phyloP scores from a whole-genome alignment of 345 rosid genomes.

The Arabidopsis arenosa region DNA sequence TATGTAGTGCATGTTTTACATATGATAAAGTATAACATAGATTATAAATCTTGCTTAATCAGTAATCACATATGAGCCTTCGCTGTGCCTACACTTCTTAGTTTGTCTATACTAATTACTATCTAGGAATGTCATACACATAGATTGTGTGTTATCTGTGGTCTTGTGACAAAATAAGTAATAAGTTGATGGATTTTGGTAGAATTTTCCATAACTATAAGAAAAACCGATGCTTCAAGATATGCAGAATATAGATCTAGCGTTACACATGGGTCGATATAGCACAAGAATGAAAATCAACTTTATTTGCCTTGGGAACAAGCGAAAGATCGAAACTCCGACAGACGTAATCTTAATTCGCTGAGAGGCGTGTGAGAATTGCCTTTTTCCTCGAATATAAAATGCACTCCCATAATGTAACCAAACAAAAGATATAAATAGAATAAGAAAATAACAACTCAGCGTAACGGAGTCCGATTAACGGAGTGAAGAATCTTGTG shows the following conservation, averaged over 20 bases:
- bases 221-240: conserved; percentile 13
- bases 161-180: neutral
- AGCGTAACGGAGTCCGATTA: conserved; percentile 23
- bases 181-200: neutral
- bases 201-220: neutral
- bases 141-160: neutral
- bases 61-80: neutral
- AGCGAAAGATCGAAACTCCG: conserved; percentile 41
- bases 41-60: neutral
- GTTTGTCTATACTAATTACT: neutral
- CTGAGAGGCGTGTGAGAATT: conserved; percentile 40
- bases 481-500: conserved; percentile 32
- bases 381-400: conserved; percentile 19
- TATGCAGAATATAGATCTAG: conserved; percentile 9
- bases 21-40: too few relatives aligned
- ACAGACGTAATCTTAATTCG: conserved; percentile 31
- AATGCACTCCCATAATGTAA: conserved; percentile 7
- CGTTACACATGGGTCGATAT: conserved; percentile 13
- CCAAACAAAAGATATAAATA: neutral
- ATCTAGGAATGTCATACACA: neutral
- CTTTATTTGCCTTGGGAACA: conserved; percentile 40
- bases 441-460: conserved; percentile 21
- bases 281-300: conserved; percentile 32
- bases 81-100: too few relatives aligned
- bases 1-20: too few relatives aligned